These are phyloP conservation scores for Starmerella roubikii DNA, from an alignment of 805 yeast genomes.

Conservation along the genomic window DNA sequence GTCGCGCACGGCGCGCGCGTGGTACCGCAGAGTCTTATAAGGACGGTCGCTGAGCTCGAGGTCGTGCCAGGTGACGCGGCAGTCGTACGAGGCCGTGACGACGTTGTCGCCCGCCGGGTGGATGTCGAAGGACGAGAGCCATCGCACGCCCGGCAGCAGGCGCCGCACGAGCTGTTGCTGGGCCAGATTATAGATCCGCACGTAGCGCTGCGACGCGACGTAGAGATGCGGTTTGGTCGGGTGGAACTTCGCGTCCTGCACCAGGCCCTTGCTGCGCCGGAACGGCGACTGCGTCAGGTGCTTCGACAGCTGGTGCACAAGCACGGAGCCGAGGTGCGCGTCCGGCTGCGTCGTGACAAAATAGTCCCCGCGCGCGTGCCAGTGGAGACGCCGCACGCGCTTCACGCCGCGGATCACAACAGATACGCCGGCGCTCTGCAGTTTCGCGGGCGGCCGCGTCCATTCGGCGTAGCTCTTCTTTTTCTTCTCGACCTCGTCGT, in stretches of 20 bases:
- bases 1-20: constrained; percentile 83
- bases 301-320: constrained; percentile 88
- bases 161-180: constrained; percentile 75
- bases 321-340: constrained; percentile 71
- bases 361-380: constrained; percentile 98
- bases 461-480: constrained; percentile 43
- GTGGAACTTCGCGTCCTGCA: constrained; percentile 93
- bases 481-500: constrained; percentile 24
- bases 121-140: constrained; percentile 82
- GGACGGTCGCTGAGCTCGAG: constrained; percentile 79
- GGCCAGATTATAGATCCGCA: constrained; percentile 79
- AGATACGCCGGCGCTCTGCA: constrained; percentile 50
- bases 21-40: constrained; percentile 89
- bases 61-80: constrained; percentile 95
- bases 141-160: constrained; percentile 86
- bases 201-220: constrained; percentile 86
- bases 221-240: constrained; percentile 89
- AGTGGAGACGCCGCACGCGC: constrained; percentile 66
- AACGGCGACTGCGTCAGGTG: constrained; percentile 94
- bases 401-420: constrained; percentile 52
- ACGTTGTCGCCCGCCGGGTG: constrained; percentile 96
- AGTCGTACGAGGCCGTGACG: constrained; percentile 83
- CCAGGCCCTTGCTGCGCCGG: constrained; percentile 80
- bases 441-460: constrained; percentile 62
- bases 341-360: constrained; percentile 95